Base-by-base conservation (phyloP, 805 yeast genomes). In the Suhomyces vadensis region DNA sequence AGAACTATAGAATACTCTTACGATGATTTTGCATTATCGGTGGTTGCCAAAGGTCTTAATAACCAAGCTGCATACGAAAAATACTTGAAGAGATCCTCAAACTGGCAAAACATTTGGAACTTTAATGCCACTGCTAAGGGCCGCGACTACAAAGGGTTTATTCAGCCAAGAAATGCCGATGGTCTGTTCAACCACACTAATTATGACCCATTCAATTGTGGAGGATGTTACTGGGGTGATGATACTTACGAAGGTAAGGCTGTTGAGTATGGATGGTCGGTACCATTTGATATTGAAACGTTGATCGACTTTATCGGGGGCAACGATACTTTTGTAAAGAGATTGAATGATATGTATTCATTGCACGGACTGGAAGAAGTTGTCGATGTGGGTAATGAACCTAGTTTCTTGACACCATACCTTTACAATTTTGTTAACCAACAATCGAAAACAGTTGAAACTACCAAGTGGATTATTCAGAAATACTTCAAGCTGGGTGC, bases 81-180 rank as follows among this genome's bases (percentile, higher is more conserved):
- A 39, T 67, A 66, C 43, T 53, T 63, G 46, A 45, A 55, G 14
- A 52, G 71, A 39, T 63, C 69, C 2, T 52, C 64, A 1, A 54
- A 60, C 41, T 67, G 73, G 73, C 63, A 62, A 44, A 58, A 64
- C 37, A 46, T 67, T 13, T 67, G 71, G 71, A 66, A 67, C 43
- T 40, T 41, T 9, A 48, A 61, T n/a, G 58, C 63, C 11, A 37
- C 57, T 3, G 39, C 60, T 1, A 20, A 39, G 3, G 43, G 42
- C 2, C 47, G 44, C 13, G 39, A 47, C 8, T 67, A 65, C 47
- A 55, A 41, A 6, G 73, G 71, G 0, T 66, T 65, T 44, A 37
- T 67, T 20, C 69, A 64, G 43, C 71, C 71, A 4, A 63, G 49
- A 35, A 48, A 61, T 40, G 52, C 58, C 10, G 48, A 56, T 42